Percentiles rank a stretch among this genome's conserved stretches.
Conservation (phyloP, 2,329 filamentous ascomycete genomes). For the Echinosphaeria canescens region DNA sequence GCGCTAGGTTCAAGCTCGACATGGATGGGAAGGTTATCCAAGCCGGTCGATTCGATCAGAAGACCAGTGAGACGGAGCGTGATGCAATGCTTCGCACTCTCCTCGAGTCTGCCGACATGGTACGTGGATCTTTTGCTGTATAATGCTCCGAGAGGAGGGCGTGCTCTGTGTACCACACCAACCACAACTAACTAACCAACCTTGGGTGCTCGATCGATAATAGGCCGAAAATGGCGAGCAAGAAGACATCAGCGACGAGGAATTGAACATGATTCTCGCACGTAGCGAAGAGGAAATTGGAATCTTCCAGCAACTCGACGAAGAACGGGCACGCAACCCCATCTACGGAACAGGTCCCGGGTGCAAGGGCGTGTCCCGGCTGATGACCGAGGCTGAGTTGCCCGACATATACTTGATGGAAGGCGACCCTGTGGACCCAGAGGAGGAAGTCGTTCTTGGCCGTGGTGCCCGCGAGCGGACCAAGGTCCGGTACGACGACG, state of each 20-base stretch:
- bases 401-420: conserved; percentile 89
- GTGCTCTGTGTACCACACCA: too few relatives aligned
- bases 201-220: too few relatives aligned
- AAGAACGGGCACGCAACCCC: conserved; percentile 42
- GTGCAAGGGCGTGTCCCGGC: conserved; percentile 46
- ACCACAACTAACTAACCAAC: too few relatives aligned
- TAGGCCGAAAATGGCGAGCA: conserved; percentile 51
- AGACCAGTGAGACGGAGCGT: conserved; percentile 94
- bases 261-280: conserved; percentile 85
- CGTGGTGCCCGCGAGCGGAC: conserved; percentile 91
- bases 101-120: conserved; percentile 62
- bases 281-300: conserved; percentile 61
- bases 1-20: conserved; percentile 92
- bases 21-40: conserved; percentile 99
- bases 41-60: conserved; percentile 98
- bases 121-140: too few relatives aligned
- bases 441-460: conserved; percentile 52
- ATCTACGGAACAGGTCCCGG: conserved; percentile 47
- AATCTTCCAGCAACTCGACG: conserved; percentile 68
- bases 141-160: too few relatives aligned
- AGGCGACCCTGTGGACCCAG: conserved; percentile 63
- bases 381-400: conserved; percentile 73
- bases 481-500: conserved; percentile 88
- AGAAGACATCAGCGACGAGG: conserved; percentile 97
- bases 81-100: conserved; percentile 91